phyloP scores from a whole-genome alignment of 371 early-diverging fungal species.

The Mucor lusitanicus region DNA sequence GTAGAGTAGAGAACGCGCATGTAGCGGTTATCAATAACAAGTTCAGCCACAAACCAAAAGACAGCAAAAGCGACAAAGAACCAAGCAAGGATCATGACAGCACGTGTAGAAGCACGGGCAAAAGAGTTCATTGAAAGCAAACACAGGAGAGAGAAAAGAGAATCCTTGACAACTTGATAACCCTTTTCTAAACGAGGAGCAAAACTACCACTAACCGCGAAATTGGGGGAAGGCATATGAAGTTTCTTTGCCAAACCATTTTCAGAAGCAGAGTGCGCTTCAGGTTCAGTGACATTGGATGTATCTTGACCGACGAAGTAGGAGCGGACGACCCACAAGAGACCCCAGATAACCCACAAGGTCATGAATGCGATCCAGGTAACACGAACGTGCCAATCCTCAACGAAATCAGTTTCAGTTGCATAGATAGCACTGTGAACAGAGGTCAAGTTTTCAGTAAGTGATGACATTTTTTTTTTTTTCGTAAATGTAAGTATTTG shows the following conservation, averaged over 20 bases:
- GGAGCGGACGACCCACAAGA: conserved; percentile 23
- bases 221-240: conserved; percentile 3
- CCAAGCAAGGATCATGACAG: conserved; percentile 35
- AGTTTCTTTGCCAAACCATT: neutral
- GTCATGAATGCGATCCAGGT: conserved; percentile 28
- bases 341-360: conserved; percentile 35
- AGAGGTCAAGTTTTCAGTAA: too few species aligned
- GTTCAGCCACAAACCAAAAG: conserved; percentile 7
- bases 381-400: conserved; percentile 10
- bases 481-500: too few species aligned
- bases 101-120: conserved; percentile 30
- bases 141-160: conserved; percentile 20
- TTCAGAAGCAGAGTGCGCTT: conserved; percentile 8
- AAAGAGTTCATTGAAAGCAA: conserved; percentile 34
- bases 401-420: neutral
- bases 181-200: conserved; percentile 8
- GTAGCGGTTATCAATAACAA: conserved; percentile 14
- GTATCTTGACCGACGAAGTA: conserved; percentile 16
- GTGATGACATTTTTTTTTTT: too few species aligned
- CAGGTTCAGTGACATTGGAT: neutral
- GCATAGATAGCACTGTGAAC: neutral
- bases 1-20: conserved; percentile 6
- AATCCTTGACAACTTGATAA: conserved; percentile 14
- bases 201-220: conserved; percentile 2
- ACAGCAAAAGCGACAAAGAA: conserved; percentile 29